Percentiles rank a stretch among this genome's conserved stretches.
These are phyloP conservation scores for Fusarium pseudonygamai DNA, from an alignment of 2,329 filamentous ascomycete genomes.

Conservation along the genomic window DNA sequence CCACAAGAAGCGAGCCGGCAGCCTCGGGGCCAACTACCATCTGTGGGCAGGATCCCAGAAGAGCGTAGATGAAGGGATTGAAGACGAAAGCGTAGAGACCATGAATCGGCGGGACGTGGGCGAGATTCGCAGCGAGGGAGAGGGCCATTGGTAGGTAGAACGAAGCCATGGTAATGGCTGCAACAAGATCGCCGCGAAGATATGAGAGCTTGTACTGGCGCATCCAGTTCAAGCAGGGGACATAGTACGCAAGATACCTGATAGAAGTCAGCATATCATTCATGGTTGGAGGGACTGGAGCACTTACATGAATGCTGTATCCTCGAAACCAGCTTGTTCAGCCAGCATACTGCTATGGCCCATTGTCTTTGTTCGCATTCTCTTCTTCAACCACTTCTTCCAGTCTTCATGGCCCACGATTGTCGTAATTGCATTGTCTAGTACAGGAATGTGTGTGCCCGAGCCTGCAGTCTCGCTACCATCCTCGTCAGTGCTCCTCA, in stretches of 20 bases:
- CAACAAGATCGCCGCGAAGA: slow-evolving; percentile 84
- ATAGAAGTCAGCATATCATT: slow-evolving; percentile 13
- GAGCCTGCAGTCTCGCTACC: slow-evolving; percentile 47
- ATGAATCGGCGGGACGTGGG: slow-evolving; percentile 91
- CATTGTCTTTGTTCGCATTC: slow-evolving; percentile 71
- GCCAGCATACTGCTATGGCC: slow-evolving; percentile 78
- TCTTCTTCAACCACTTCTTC: slow-evolving; percentile 60
- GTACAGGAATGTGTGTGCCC: slow-evolving; percentile 47
- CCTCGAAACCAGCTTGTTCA: slow-evolving; percentile 76
- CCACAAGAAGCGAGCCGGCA: slow-evolving; percentile 88
- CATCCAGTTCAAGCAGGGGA: slow-evolving; percentile 92
- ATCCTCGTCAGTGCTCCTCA: slow-evolving; percentile 45
- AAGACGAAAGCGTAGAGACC: slow-evolving; percentile 95
- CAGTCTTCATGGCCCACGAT: slow-evolving; percentile 55
- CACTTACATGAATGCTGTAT: slow-evolving; percentile 76
- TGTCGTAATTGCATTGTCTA: slow-evolving; percentile 53
- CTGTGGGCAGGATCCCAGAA: slow-evolving; percentile 89
- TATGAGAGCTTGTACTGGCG: slow-evolving; percentile 85
- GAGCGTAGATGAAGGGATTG: slow-evolving; percentile 88
- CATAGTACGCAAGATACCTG: slow-evolving; percentile 91
- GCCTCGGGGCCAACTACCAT: slow-evolving; percentile 97
- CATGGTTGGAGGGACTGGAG: neutral
- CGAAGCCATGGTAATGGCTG: slow-evolving; percentile 95
- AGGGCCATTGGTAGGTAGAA: slow-evolving; percentile 98
- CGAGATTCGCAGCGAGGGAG: slow-evolving; percentile 90